These are phyloP conservation scores for Asclepias syriaca DNA, from an alignment of 257 asterid genomes.

Conservation along the genomic window DNA sequence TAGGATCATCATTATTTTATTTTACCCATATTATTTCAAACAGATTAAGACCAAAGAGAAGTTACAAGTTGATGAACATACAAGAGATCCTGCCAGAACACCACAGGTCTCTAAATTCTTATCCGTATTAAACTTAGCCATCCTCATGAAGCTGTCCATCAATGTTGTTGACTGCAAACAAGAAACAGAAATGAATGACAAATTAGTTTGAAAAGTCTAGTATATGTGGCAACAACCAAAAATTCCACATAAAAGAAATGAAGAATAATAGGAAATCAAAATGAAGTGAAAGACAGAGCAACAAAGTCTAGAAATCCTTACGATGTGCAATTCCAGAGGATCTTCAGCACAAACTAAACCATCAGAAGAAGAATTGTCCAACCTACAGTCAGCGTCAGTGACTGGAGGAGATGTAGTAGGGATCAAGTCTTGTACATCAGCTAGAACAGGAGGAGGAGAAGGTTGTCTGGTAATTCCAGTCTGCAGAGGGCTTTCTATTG, in stretches of 20 bases:
- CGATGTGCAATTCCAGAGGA: conserved; percentile 89
- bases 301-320: conserved; percentile 25
- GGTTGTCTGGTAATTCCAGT: conserved; percentile 63
- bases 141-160: conserved; percentile 90
- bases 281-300: not conserved
- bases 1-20: not conserved
- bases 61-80: conserved; percentile 32
- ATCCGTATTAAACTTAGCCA: conserved; percentile 81
- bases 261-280: not conserved
- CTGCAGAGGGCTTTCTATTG: conserved; percentile 41
- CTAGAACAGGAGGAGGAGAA: conserved; percentile 79
- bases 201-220: conserved; percentile 2
- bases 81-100: conserved; percentile 92
- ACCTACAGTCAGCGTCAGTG: conserved; percentile 35
- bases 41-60: conserved; percentile 13
- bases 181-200: conserved; percentile 17
- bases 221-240: not conserved
- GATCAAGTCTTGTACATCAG: conserved; percentile 78
- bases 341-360: conserved; percentile 60
- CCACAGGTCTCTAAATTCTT: conserved; percentile 94
- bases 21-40: not conserved
- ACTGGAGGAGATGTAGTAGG: conserved; percentile 37
- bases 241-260: not conserved
- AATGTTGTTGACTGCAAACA: conserved; percentile 62
- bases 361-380: conserved; percentile 40